Percentiles rank a stretch among this genome's conserved stretches.
Evolutionary conservation across 2,329 filamentous ascomycete genomes (phyloP).

Genomic region (Phialemonium atrogriseum): DNA sequence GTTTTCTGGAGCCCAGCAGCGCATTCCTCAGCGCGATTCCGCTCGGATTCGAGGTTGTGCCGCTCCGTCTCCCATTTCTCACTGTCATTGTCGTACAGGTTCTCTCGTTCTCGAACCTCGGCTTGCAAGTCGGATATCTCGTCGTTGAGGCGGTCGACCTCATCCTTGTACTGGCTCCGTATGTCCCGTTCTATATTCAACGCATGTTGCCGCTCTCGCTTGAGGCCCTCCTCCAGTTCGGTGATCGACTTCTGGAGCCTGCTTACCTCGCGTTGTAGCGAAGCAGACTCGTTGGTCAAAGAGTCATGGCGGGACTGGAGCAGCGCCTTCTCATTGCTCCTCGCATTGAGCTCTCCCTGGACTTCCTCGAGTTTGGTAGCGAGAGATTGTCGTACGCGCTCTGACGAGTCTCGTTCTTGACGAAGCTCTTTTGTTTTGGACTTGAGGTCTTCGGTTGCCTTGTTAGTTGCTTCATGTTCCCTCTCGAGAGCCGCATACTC

Average conservation of each 20-base stretch:
- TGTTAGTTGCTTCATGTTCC: slow-evolving; percentile 35
- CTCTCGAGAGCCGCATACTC: slow-evolving; percentile 45
- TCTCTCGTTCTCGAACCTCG: slow-evolving; percentile 61
- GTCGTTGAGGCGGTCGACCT: slow-evolving; percentile 43
- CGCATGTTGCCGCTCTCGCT: slow-evolving; percentile 48
- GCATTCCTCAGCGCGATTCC: slow-evolving; percentile 58
- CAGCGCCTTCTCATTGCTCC: slow-evolving; percentile 58
- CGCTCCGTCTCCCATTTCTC: slow-evolving; percentile 66
- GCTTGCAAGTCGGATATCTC: slow-evolving; percentile 57
- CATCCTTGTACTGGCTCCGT: slow-evolving; percentile 41
- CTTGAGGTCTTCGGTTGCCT: slow-evolving; percentile 37
- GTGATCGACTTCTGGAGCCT: slow-evolving; percentile 36
- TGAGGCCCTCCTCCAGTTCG: slow-evolving; percentile 39
- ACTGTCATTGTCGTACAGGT: slow-evolving; percentile 60
- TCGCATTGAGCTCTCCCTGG: slow-evolving; percentile 50
- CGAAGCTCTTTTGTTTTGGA: slow-evolving; percentile 33
- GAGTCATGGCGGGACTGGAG: slow-evolving; percentile 62
- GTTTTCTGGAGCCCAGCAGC: slow-evolving; percentile 60
- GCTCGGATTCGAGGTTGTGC: slow-evolving; percentile 56
- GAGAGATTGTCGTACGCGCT: slow-evolving; percentile 28
- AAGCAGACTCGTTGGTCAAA: slow-evolving; percentile 54
- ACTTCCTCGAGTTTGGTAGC: slow-evolving; percentile 44
- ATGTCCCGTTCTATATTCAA: slow-evolving; percentile 54
- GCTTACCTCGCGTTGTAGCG: slow-evolving; percentile 57
- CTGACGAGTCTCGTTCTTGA: slow-evolving; percentile 31